Evolutionary conservation across 768 basidiomycete genomes (phyloP), one percentile per base, ranked within the genome.

Genomic region (Boletus sensibilis): DNA sequence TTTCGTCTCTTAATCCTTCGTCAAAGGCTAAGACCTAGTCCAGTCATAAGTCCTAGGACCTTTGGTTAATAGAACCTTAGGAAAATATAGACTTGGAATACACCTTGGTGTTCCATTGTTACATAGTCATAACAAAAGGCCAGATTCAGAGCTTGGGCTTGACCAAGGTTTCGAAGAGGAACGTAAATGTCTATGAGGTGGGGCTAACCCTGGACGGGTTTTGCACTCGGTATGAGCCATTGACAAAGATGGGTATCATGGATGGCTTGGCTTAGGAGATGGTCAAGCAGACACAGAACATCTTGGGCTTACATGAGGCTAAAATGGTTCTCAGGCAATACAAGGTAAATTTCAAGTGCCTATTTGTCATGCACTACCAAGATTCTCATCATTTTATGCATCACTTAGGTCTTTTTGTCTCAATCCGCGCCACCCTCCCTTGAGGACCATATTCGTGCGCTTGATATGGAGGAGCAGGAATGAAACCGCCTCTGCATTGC

Each of bases 161-260:
- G 63, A 74, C 86, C 2, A 91, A 93, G 74, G 81, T 98, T 58
- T 83, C 89, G 7, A 82, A 79, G 67, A 74, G 90, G 45, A 82
- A 79, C 53, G 77, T 77, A 33, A 84, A 80, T 60, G 78, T 87
- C 33, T 94, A 88, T 59, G 89, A 95, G 74, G 93, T 88, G 39
- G 85, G 85, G 55, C 87, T 98, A 84, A 86, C 88, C 4, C 86
- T 87, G 11, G 81, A 80, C 25, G 97, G 98, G 75, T 96, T 94
- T 70, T 87, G 85, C 56, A 85, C 89, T 39, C 76, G 95, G 53
- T 99, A 98, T 71, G 82, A 83, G n/a, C 83, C 85, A 13, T 73
- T 96, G 63, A 74, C 75, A 23, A 76, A 73, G 27, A 69, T 79
- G 31, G 85, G 84, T 7, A 74, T 90, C 4, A 58, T 71, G n/a